Percentiles rank a stretch among this genome's conserved stretches.
phyloP scores from a whole-genome alignment of 306 rosid genomes.

The Fagus sylvatica region DNA sequence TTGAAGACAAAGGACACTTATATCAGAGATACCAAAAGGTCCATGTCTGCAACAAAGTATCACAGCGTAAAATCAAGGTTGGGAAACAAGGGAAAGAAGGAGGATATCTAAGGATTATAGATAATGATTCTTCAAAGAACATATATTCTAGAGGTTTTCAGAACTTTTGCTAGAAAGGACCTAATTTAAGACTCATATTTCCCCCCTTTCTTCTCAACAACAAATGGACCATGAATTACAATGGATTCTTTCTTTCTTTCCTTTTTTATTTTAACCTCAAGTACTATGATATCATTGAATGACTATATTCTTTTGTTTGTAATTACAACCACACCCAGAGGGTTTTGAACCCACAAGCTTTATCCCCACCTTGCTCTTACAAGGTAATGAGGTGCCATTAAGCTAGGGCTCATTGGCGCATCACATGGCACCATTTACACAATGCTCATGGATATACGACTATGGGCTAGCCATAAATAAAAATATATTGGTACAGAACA shows the following conservation, averaged over 20 bases:
- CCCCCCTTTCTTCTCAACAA: slow-evolving; percentile 2
- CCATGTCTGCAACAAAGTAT: background rate
- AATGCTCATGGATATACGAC: background rate
- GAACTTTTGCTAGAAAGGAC: background rate
- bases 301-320: too few relatives aligned
- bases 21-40: background rate
- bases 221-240: background rate
- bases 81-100: background rate
- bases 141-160: background rate
- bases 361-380: too few relatives aligned
- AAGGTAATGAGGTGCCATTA: too few relatives aligned
- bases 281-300: too few relatives aligned
- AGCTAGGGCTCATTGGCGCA: too few relatives aligned
- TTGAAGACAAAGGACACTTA: background rate
- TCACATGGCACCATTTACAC: background rate
- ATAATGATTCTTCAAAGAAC: background rate
- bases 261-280: too few relatives aligned
- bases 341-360: too few relatives aligned
- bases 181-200: background rate
- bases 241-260: background rate
- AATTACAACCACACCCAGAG: too few relatives aligned
- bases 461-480: background rate
- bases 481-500: background rate
- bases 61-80: background rate
- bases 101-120: background rate